A percentile compares a stretch with the other conserved stretches of the same genome.
phyloP scores from a whole-genome alignment of 306 rosid genomes.

The Medicago arabica region DNA sequence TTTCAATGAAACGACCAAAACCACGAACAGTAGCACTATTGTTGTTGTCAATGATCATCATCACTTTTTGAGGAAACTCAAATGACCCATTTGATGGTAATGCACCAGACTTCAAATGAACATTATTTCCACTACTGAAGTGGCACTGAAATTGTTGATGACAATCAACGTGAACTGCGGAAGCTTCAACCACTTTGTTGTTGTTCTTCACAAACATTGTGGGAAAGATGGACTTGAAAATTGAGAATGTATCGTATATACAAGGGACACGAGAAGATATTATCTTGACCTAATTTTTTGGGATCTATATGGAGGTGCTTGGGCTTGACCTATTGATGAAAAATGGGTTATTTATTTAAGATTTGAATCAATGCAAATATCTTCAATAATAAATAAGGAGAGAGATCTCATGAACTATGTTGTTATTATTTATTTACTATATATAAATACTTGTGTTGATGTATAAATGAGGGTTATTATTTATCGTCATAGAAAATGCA shows the following conservation, averaged over 20 bases:
- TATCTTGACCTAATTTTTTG: neutral
- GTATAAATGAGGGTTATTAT: neutral
- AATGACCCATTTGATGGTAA: too few relatives aligned
- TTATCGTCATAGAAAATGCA: constrained; percentile 21
- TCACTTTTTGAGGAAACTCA: too few relatives aligned
- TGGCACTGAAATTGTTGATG: too few relatives aligned
- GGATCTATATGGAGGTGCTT: neutral
- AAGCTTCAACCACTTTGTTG: neutral
- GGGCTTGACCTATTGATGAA: neutral
- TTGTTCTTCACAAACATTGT: neutral
- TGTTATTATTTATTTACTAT: neutral
- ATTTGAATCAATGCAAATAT: neutral
- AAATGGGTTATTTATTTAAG: neutral
- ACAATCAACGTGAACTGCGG: neutral
- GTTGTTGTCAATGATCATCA: too few relatives aligned
- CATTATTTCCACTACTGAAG: too few relatives aligned
- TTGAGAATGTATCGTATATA: neutral
- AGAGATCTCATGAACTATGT: neutral
- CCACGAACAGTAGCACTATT: too few relatives aligned
- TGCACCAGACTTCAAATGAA: too few relatives aligned
- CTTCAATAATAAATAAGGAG: neutral
- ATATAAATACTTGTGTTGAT: neutral
- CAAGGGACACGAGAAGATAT: neutral
- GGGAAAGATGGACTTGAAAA: neutral
- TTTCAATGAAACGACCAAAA: neutral